Evolutionary conservation across 768 basidiomycete species (phyloP).

Genomic region (Rhizopogon salebrosus): DNA sequence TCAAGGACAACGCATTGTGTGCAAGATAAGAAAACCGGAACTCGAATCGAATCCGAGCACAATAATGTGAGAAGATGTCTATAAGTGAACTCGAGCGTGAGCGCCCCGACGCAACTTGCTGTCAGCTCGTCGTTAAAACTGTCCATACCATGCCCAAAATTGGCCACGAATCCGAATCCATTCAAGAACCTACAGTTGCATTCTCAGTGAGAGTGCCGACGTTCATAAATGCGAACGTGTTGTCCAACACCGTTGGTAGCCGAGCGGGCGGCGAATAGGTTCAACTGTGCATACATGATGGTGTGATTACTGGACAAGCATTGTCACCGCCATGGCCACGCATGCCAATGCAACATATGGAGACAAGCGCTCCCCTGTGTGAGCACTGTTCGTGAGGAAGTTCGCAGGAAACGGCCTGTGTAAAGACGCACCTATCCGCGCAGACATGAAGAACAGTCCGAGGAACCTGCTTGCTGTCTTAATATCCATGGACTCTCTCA

Average conservation of each 20-base stretch:
- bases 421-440: slow-evolving; percentile 77
- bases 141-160: no score
- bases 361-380: slow-evolving; percentile 85
- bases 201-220: no score
- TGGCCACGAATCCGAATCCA: no score
- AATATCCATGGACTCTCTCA: not conserved
- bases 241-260: slow-evolving; percentile 87
- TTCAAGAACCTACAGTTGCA: no score
- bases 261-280: slow-evolving; percentile 70
- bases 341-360: slow-evolving; percentile 95
- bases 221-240: slow-evolving; percentile 91
- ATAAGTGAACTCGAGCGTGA: no score
- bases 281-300: slow-evolving; percentile 29
- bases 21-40: no score
- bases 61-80: no score
- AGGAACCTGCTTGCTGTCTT: slow-evolving; percentile 54
- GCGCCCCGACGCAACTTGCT: no score
- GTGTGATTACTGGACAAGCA: slow-evolving; percentile 40
- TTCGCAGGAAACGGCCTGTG: not conserved
- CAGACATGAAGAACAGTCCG: slow-evolving; percentile 92
- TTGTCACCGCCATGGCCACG: slow-evolving; percentile 83
- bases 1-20: no score
- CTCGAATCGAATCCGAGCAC: no score
- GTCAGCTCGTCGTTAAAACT: no score
- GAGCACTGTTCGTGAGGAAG: not conserved